These are phyloP conservation scores for Xenoacremonium recifei DNA, from an alignment of 2,329 filamentous ascomycete species.

Conservation along the genomic window DNA sequence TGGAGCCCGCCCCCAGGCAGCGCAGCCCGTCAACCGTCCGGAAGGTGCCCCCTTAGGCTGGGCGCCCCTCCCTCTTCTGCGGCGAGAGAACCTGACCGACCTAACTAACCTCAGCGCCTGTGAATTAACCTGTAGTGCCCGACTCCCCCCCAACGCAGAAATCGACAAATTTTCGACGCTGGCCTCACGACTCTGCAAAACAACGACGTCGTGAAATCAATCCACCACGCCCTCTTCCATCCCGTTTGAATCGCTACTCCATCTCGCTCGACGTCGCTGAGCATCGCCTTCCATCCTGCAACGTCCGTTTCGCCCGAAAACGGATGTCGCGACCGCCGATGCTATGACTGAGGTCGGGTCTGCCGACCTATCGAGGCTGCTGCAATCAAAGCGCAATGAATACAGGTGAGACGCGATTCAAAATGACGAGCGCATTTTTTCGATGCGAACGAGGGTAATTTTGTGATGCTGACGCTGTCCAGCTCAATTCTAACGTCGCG, in stretches of 20 bases:
- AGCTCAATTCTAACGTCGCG: conserved; percentile 77
- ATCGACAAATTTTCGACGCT: conserved; percentile 31
- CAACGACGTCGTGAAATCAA: conserved; percentile 29
- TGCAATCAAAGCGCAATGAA: conserved; percentile 64
- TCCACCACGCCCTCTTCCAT: conserved; percentile 34
- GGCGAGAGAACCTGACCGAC: conserved; percentile 10
- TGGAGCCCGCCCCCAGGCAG: conserved; percentile 6
- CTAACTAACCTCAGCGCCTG: conserved; percentile 22
- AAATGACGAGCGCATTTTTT: conserved; percentile 48
- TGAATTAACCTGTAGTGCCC: no score
- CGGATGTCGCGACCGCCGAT: conserved; percentile 68
- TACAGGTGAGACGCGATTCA: conserved; percentile 52
- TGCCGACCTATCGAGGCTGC: conserved; percentile 64
- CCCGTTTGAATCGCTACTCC: conserved; percentile 23
- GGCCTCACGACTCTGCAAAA: conserved; percentile 25
- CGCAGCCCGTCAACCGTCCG: conserved; percentile 13
- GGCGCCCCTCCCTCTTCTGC: no score
- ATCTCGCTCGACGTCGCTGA: conserved; percentile 25
- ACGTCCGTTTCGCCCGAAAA: conserved; percentile 63
- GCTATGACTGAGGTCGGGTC: conserved; percentile 70
- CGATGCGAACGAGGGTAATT: conserved; percentile 46
- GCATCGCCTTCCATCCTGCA: conserved; percentile 16
- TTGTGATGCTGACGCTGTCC: conserved; percentile 41
- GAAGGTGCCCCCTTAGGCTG: no score
- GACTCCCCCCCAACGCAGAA: conserved; percentile 16